phyloP scores from a whole-genome alignment of 176 grass and related monocot species.

The Zea mays region DNA sequence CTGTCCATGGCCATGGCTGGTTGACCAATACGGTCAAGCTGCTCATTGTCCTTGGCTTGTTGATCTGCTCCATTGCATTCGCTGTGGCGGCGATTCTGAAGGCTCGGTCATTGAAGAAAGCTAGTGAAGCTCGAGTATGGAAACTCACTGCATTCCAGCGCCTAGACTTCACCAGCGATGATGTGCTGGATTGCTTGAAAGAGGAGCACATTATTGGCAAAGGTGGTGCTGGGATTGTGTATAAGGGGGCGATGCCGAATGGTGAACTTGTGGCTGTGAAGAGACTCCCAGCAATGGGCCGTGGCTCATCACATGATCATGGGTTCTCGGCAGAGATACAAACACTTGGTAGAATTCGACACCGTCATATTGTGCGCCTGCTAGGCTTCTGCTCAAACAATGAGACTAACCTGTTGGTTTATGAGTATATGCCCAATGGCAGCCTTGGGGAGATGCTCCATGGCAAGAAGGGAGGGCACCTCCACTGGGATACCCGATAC shows the following conservation, averaged over 20 bases:
- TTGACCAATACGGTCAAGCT: conserved; percentile 75
- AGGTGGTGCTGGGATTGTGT: conserved; percentile 95
- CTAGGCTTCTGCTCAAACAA: conserved; percentile 95
- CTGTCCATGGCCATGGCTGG: conserved; percentile 47
- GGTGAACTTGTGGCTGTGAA: conserved; percentile 85
- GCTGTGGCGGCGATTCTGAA: conserved; percentile 71
- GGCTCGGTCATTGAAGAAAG: conserved; percentile 82
- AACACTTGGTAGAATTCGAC: conserved; percentile 89
- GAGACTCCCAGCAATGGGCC: conserved; percentile 72
- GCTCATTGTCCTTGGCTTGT: conserved; percentile 68
- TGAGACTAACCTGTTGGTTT: conserved; percentile 91
- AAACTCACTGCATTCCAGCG: conserved; percentile 96
- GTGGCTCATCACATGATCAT: conserved; percentile 87
- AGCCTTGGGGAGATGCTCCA: conserved; percentile 95
- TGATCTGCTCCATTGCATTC: conserved; percentile 81
- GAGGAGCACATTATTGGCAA: conserved; percentile 98
- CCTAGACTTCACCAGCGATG: conserved; percentile 87
- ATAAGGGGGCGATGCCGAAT: conserved; percentile 84
- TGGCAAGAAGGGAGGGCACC: conserved; percentile 81
- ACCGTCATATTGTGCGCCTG: conserved; percentile 91
- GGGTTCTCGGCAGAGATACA: conserved; percentile 95
- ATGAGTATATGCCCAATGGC: conserved; percentile 98
- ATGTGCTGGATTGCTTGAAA: conserved; percentile 85
- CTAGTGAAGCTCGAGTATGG: conserved; percentile 71
- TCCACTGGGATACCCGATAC: conserved; percentile 84